A percentile compares a stretch with the other conserved stretches of the same genome.
Conservation (phyloP, 2,329 filamentous ascomycete genomes). For the Sclerotinia borealis region DNA sequence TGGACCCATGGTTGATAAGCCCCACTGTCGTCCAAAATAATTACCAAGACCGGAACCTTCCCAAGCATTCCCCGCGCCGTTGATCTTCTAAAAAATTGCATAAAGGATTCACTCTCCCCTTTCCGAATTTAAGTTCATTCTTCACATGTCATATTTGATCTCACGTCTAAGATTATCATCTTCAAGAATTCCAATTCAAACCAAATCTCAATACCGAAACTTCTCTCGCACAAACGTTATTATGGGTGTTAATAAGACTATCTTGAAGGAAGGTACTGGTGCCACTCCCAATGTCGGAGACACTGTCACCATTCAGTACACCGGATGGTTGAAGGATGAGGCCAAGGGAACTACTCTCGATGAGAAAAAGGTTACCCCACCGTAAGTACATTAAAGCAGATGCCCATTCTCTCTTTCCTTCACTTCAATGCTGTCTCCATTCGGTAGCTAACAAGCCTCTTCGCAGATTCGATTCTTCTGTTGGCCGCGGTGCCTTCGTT, state of each 20-base stretch:
- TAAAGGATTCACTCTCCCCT: slow-evolving; percentile 8
- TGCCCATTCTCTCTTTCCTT: neutral
- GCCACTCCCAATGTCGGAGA: slow-evolving; percentile 57
- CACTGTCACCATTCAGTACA: slow-evolving; percentile 83
- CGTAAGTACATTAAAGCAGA: slow-evolving; percentile 5
- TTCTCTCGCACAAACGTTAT: slow-evolving; percentile 29
- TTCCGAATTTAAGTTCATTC: neutral
- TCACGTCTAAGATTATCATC: slow-evolving; percentile 5
- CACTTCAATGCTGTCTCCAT: neutral
- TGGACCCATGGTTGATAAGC: no score
- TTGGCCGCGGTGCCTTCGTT: slow-evolving; percentile 68
- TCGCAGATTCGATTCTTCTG: slow-evolving; percentile 80
- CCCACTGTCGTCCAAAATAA: neutral
- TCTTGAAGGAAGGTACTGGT: slow-evolving; percentile 55
- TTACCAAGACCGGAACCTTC: neutral
- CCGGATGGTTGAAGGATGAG: slow-evolving; percentile 73
- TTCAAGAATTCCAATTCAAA: slow-evolving; percentile 8
- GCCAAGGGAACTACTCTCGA: slow-evolving; percentile 63
- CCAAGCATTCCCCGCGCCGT: neutral
- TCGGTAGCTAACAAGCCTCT: slow-evolving; percentile 6
- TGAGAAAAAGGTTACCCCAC: slow-evolving; percentile 40
- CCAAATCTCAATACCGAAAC: slow-evolving; percentile 15
- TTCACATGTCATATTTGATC: slow-evolving; percentile 15
- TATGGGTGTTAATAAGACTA: slow-evolving; percentile 71
- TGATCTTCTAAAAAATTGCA: slow-evolving; percentile 3